Conservation (phyloP, 768 basidiomycete genomes). For the Cyathus striatus region DNA sequence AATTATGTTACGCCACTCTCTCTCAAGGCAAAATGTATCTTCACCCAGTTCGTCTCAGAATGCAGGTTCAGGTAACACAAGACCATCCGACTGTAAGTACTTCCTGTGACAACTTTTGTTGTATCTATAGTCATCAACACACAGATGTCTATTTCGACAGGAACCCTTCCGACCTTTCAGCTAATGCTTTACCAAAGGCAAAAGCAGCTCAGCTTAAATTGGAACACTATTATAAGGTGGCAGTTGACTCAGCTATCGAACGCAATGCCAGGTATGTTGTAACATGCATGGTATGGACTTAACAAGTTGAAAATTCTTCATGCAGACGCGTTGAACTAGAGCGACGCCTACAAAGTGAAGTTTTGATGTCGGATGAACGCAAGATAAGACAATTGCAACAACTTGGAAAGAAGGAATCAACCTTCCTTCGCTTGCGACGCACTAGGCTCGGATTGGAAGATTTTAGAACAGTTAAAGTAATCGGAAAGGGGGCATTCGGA, state of each 20-base stretch:
- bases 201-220: constrained; percentile 93
- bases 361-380: constrained; percentile 72
- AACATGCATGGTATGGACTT: not conserved
- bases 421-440: constrained; percentile 80
- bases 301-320: not conserved
- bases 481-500: constrained; percentile 98
- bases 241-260: constrained; percentile 93
- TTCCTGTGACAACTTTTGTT: not conserved
- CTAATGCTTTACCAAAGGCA: constrained; percentile 75
- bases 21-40: constrained; percentile 7
- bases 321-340: constrained; percentile 84
- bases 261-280: constrained; percentile 82
- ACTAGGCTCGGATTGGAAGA: constrained; percentile 89
- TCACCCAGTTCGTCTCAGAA: constrained; percentile 8
- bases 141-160: constrained; percentile 91
- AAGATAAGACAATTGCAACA: constrained; percentile 81
- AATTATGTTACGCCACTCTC: constrained; percentile 5
- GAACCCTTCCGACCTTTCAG: constrained; percentile 68
- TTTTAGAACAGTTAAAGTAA: constrained; percentile 96
- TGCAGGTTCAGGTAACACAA: constrained; percentile 8
- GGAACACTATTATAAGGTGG: constrained; percentile 95
- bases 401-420: constrained; percentile 83
- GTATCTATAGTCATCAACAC: constrained; percentile 12
- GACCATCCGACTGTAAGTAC: constrained; percentile 29
- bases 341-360: constrained; percentile 67